Conservation (phyloP, 2,329 filamentous ascomycete genomes). For the Mycosphaerella sp. region DNA sequence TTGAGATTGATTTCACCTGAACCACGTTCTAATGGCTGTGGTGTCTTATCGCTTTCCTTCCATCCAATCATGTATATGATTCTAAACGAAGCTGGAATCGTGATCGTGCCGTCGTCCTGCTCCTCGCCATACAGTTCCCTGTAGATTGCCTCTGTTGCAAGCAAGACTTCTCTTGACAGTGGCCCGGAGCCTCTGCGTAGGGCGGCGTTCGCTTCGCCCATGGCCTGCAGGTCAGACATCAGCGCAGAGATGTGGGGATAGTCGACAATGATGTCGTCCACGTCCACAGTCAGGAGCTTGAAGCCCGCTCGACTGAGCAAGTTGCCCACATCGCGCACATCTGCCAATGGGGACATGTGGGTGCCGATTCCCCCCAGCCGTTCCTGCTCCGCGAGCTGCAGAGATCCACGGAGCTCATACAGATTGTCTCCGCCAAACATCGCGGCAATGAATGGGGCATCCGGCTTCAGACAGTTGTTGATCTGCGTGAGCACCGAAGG, state of each 20-base stretch:
- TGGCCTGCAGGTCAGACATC: conserved; percentile 90
- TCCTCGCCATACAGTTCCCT: conserved; percentile 73
- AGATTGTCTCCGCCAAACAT: conserved; percentile 96
- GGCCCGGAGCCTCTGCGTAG: conserved; percentile 71
- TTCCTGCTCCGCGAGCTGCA: conserved; percentile 89
- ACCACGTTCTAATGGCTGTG: conserved; percentile 72
- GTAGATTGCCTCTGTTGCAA: conserved; percentile 87
- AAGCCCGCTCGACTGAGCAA: conserved; percentile 82
- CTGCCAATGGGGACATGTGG: conserved; percentile 83
- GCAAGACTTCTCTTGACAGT: conserved; percentile 72
- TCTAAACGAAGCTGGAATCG: conserved; percentile 77
- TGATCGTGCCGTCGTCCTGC: conserved; percentile 55
- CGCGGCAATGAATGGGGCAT: conserved; percentile 84
- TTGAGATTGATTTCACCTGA: conserved; percentile 84
- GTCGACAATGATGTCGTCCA: conserved; percentile 95
- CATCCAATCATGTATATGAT: conserved; percentile 99
- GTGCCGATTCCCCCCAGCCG: conserved; percentile 85
- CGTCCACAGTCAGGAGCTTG: conserved; percentile 91
- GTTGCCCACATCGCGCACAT: conserved; percentile 85
- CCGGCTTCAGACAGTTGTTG: conserved; percentile 80
- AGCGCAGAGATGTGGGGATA: conserved; percentile 84
- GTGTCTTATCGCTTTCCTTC: conserved; percentile 76
- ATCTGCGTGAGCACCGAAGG: conserved; percentile 78
- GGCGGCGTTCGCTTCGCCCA: conserved; percentile 92
- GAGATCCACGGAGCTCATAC: conserved; percentile 84